Base-by-base conservation (phyloP, 225 moss, liverwort and hornwort genomes). In the Polytrichum commune region DNA sequence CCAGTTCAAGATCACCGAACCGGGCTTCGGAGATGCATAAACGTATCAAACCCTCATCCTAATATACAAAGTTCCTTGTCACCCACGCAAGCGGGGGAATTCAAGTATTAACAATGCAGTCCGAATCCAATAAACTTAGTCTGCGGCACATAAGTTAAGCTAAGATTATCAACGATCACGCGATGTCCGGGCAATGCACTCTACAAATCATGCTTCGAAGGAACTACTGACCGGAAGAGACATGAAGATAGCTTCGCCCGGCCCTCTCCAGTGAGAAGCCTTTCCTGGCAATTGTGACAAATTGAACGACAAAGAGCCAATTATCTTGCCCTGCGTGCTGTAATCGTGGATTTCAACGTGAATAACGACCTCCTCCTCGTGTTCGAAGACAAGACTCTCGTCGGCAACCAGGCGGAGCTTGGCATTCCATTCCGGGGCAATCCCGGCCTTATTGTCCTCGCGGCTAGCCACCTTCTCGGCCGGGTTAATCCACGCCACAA, bases 341-440 rank as follows among this genome's bases (percentile, higher is more conserved):
- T 76, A 72, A 74, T 78, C 81, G 79, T 82, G 84, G 19, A 96
- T 69, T 65, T 93, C 90, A 18, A 93, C 29, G 53, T 89, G 84
- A 32, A 96, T 33, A 30, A 66, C 67, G 1, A 78, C 70, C 5
- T 79, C 70, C 22, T 86, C 81, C 19, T 76, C 72, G 19, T 80
- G 75, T 68, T 73, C 67, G 6, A 96, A 58, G 24, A 58, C 6
- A 5, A 75, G 76, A 0, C 55, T 55, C 79, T 97, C 92, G 19
- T 85, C 71, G 25, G 78, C 83, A 3, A 75, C 75, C 7, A 97
- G 55, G 8, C 35, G 22, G 25, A 97, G 32, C 70, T 74, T 86
- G 1, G 84, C 70, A 55, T 97, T 85, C 96, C 96, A 97, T 4
- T 69, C 63, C 0, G 96, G 96, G 26, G 80, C 82, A 4, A 77